Evolutionary conservation across 2,329 filamentous ascomycete genomes (phyloP).

Genomic region (Aspergillus jensenii): DNA sequence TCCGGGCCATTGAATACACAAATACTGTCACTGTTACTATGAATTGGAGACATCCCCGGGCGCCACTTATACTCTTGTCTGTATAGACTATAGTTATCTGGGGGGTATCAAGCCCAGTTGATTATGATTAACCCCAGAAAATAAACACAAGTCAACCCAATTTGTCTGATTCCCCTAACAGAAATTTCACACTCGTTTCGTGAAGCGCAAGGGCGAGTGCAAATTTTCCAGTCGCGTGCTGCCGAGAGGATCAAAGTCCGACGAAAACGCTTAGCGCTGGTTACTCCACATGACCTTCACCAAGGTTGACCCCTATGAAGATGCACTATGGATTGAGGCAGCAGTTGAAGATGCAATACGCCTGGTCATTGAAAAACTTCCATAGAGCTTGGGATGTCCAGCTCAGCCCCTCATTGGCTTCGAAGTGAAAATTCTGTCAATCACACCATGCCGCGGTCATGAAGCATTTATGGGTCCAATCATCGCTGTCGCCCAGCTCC

Average conservation of each 20-base stretch:
- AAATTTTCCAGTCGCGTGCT: slow-evolving; percentile 14
- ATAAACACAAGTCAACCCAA: not conserved
- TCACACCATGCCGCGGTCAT: not conserved
- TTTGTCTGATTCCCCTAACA: not conserved
- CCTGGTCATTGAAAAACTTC: not conserved
- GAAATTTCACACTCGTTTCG: not conserved
- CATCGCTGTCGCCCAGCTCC: not conserved
- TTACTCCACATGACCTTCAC: slow-evolving; percentile 7
- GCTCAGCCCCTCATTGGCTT: not conserved
- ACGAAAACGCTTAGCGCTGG: slow-evolving; percentile 3
- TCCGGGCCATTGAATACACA: not conserved
- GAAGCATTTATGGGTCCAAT: not conserved
- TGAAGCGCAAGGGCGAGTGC: not conserved
- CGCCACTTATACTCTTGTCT: not conserved
- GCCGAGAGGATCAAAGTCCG: slow-evolving; percentile 5
- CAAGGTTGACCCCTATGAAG: not conserved
- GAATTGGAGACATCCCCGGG: not conserved
- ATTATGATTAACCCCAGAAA: not conserved
- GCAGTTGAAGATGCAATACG: not conserved
- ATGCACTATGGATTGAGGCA: not conserved
- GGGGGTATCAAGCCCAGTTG: not conserved
- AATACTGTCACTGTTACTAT: not conserved
- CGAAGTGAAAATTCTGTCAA: not conserved
- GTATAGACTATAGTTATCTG: not conserved
- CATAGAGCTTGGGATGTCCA: not conserved